Percentiles rank a stretch among this genome's conserved stretches.
Conservation (phyloP, 441 rosid genomes). For the Mallotus repandus region DNA sequence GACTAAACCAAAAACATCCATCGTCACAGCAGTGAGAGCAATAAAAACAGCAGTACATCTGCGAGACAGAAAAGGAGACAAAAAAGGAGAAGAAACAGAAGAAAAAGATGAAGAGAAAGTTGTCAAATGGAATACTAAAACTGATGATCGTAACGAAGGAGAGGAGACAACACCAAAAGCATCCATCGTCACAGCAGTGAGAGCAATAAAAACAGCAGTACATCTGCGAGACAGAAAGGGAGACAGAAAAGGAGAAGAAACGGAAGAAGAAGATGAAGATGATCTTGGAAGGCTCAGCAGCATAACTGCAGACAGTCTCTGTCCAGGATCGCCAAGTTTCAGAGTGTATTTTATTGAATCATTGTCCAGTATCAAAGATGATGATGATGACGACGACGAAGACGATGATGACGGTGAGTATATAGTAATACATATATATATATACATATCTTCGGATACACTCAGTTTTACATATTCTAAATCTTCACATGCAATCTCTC, state of each 20-base stretch:
- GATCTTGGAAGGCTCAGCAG: constrained; percentile 25
- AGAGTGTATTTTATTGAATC: constrained; percentile 59
- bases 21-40: background rate
- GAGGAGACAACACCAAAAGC: background rate
- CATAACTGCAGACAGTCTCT: constrained; percentile 24
- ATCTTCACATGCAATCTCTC: background rate
- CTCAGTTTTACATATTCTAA: background rate
- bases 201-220: background rate
- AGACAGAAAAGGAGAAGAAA: constrained; percentile 10
- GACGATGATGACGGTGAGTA: constrained; percentile 34
- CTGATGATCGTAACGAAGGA: constrained; percentile 8
- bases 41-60: background rate
- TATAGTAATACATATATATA: background rate
- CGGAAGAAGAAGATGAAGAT: constrained; percentile 20
- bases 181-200: background rate
- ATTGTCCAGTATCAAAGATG: constrained; percentile 23
- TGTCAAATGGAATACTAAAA: background rate
- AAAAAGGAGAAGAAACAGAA: constrained; percentile 8
- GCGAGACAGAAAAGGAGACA: background rate
- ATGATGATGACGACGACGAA: constrained; percentile 33
- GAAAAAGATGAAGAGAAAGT: constrained; percentile 17
- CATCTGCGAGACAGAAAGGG: too few relatives aligned
- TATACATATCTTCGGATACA: background rate
- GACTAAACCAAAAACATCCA: background rate
- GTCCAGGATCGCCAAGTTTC: constrained; percentile 72